Evolutionary conservation across 805 yeast species (phyloP), one percentile per base, ranked within the genome.

Genomic region (Tetrapisispora phaffii): DNA sequence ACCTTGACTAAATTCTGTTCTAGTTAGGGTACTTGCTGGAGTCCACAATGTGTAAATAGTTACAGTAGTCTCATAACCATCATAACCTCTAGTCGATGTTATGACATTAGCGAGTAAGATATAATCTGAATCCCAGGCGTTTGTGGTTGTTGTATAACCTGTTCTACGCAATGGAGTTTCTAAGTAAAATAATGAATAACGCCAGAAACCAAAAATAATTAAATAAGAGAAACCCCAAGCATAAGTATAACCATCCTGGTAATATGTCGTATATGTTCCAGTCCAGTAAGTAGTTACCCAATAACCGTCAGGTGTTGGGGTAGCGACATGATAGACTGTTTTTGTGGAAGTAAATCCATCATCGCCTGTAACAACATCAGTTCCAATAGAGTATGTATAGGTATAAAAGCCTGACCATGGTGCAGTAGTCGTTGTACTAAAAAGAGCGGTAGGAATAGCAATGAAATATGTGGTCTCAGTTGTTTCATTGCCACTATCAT

Each of bases 321-420:
- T 42, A 32, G 43, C 49, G 13, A 46, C 49, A 29, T 33, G 33
- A 31, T 46, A 42, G 26, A 46, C 34, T 17, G 49, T 42, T 22
- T 34, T 32, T 10, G 31, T 24, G 8, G 44, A 41, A 12, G 17
- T 15, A 22, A 10, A 7, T 7, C 31, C 35, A 22, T 42, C 48
- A 26, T 37, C 26, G 7, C 39, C 42, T 38, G 39, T 37, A 5
- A 21, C 21, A 15, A 32, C 16, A 7, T 26, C 16, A 4, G 6
- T 15, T 3, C 9, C 39, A 17, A 43, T 44, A 15, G 36, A 39
- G 38, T 43, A 46, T 4, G 38, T 34, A 10, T 21, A 20, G 4
- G 38, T 34, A 34, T 34, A 34, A 13, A 12, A 8, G 4, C n/a
- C n/a, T 10, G 38, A 10, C 26, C 38, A 34, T 20, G 26, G 38